Evolutionary conservation across 2,329 filamentous ascomycete genomes (phyloP), one percentile per base, ranked within the genome.

Genomic region (Talaromyces amestolkiae): DNA sequence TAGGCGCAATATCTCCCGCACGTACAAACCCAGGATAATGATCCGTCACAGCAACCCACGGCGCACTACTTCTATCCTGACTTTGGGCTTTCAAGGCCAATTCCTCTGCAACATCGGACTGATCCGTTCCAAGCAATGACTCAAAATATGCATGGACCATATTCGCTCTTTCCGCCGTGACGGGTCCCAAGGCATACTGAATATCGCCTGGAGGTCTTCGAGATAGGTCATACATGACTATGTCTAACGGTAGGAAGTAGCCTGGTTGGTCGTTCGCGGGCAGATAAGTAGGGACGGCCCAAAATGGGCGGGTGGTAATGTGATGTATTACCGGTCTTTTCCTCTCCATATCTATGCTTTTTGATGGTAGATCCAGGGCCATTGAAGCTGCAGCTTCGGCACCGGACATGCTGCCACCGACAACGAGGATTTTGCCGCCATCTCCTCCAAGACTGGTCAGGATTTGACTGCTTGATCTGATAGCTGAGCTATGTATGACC

Each of bases 381-480:
- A 93, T 85, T 1, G 88, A 87, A 10, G 87, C 88, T 0, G 91
- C 89, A 58, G 89, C 89, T 78, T 96, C 92, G 5, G 91, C 86
- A 0, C 91, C 91, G 2, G 91, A 94, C 84, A 95, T 93, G 71
- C 93, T 91, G 0, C 91, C 91, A 0, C 92, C 92, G 0, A 93
- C 86, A 0, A 96, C 82, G 1, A 92, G 81, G 17, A 95, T 87
- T 71, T 88, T 91, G 19, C 86, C 85, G 0, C 72, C 70, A 0
- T 37, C 31, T 6, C 27, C 53, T 41, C 8, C 31, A 66, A 33
- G 51, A 15, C 15, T 41, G 3, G 11, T 22, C 9, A 63, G 13
- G 9, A 41, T 49, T 39, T 22, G 31, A 33, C 22, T 31, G 11
- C 4, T 27, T 3, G 37, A 72, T 56, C 4, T 78, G 73, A 92